Base-by-base conservation (phyloP, 2,329 filamentous ascomycete genomes). In the Leptoxyphium fumago region DNA sequence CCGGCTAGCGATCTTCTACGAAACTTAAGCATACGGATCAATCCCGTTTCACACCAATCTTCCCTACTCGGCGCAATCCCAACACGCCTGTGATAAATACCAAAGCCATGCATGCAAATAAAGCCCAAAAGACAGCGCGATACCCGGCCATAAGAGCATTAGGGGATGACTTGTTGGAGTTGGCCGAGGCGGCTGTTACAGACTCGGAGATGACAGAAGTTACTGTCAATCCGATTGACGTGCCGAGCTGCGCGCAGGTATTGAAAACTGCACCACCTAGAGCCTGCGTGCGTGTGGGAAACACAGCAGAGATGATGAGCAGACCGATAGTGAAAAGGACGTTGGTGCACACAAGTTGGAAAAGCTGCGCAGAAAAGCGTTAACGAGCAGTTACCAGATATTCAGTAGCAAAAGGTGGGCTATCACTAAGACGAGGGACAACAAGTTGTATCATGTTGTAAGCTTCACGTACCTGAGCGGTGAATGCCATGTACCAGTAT, bases 251-350 rank as follows among this genome's bases (percentile, higher is more conserved):
- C 18, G 63, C 51, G 39, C 66, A 53, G 0, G 64, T 68, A 43
- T 67, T 68, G 54, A 69, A 69, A 0, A 70, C 67, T 13, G 63
- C 66, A 1, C 67, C 67, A 1, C 64, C 67, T 1, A 70, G 53
- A 2, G 56, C 66, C 45, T 71, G 68, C 1, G 61, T 66, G 34
- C 56, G 55, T 0, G 53, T 42, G 0, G 65, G 62, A 46, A 70
- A 68, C 6, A 61, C 60, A 1, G 57, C 59, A 0, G 66, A 64
- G 41, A 70, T 66, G 41, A 70, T 52, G 1, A 70, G 51, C 41
- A 66, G 67, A 2, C 63, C 60, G 5, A 70, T 54, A 0, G 64
- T 68, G 51, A 65, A 70, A 0, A 70, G 52, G 1, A 58, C 45
- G 21, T 26, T 26, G 21, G 21, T 26, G 21, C 21, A 26, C 21